A percentile compares a stretch with the other conserved stretches of the same genome.
Evolutionary conservation across 805 yeast genomes (phyloP).

Genomic region (Hanseniaspora vineae): DNA sequence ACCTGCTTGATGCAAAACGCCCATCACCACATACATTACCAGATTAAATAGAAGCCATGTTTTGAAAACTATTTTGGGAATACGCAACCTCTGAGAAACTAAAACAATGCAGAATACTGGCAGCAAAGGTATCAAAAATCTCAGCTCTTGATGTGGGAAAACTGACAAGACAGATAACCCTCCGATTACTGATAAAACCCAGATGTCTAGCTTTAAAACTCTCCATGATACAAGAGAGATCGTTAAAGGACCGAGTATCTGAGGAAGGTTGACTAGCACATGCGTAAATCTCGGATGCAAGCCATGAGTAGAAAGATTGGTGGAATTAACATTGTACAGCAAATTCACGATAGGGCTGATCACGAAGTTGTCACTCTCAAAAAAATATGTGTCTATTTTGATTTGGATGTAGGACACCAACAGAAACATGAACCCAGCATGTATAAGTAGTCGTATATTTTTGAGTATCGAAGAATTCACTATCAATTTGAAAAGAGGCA

Average conservation of each 20-base stretch:
- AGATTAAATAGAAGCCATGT: slow-evolving; percentile 57
- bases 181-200: slow-evolving; percentile 47
- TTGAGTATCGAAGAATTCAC: slow-evolving; percentile 27
- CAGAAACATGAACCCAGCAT: slow-evolving; percentile 24
- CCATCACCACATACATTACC: slow-evolving; percentile 51
- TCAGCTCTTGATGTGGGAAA: slow-evolving; percentile 86
- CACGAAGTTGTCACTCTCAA: slow-evolving; percentile 12
- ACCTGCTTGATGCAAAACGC: slow-evolving; percentile 84
- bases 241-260: slow-evolving; percentile 67
- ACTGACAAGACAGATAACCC: slow-evolving; percentile 51
- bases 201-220: slow-evolving; percentile 22
- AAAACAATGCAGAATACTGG: slow-evolving; percentile 42
- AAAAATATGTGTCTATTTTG: slow-evolving; percentile 42
- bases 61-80: slow-evolving; percentile 11
- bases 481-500: slow-evolving; percentile 42
- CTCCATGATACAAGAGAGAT: slow-evolving; percentile 26
- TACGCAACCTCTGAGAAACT: slow-evolving; percentile 11
- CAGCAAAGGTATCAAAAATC: slow-evolving; percentile 68
- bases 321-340: slow-evolving; percentile 45
- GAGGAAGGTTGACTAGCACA: slow-evolving; percentile 61
- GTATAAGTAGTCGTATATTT: slow-evolving; percentile 22
- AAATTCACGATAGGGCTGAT: slow-evolving; percentile 72
- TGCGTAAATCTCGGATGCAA: slow-evolving; percentile 72
- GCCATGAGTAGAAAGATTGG: slow-evolving; percentile 69
- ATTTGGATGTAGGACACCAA: slow-evolving; percentile 29